These are phyloP conservation scores for Tolypocladium pustulatum DNA, from an alignment of 2,329 filamentous ascomycete genomes.

Conservation along the genomic window DNA sequence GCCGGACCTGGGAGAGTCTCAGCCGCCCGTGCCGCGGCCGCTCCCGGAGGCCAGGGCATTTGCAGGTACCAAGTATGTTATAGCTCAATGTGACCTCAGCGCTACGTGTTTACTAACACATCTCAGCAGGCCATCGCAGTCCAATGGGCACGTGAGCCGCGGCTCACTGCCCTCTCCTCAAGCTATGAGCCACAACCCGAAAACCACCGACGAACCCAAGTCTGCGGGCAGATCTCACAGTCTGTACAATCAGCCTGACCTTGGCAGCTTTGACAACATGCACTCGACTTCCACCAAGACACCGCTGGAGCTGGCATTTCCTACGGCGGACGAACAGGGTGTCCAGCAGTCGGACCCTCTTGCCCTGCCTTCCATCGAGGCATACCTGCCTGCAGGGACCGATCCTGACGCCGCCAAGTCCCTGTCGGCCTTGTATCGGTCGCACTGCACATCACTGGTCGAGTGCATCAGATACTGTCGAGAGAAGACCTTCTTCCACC, in stretches of 20 bases:
- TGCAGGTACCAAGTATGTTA: constrained; percentile 37
- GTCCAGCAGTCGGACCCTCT: constrained; percentile 56
- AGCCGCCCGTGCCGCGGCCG: constrained; percentile 34
- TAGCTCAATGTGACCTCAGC: background rate
- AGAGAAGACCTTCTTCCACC: constrained; percentile 90
- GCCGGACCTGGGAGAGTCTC: constrained; percentile 33
- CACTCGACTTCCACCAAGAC: constrained; percentile 48
- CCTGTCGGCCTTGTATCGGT: constrained; percentile 77
- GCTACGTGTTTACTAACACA: constrained; percentile 9
- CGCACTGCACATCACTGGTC: constrained; percentile 89
- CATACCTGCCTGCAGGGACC: constrained; percentile 69
- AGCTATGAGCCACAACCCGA: constrained; percentile 12
- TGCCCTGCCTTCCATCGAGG: constrained; percentile 73
- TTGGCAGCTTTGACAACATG: constrained; percentile 47
- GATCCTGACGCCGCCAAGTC: constrained; percentile 82
- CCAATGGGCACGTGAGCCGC: constrained; percentile 16
- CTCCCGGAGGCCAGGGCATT: constrained; percentile 37
- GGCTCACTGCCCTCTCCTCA: constrained; percentile 19
- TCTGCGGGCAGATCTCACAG: constrained; percentile 25
- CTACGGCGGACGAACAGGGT: constrained; percentile 41
- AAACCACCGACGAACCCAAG: constrained; percentile 3
- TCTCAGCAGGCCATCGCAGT: constrained; percentile 21
- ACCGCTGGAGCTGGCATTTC: constrained; percentile 48
- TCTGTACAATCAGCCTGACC: constrained; percentile 49
- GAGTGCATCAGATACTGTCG: constrained; percentile 95